These are phyloP conservation scores for Auriscalpium microsporum DNA, from an alignment of 768 basidiomycete genomes.

Conservation along the genomic window DNA sequence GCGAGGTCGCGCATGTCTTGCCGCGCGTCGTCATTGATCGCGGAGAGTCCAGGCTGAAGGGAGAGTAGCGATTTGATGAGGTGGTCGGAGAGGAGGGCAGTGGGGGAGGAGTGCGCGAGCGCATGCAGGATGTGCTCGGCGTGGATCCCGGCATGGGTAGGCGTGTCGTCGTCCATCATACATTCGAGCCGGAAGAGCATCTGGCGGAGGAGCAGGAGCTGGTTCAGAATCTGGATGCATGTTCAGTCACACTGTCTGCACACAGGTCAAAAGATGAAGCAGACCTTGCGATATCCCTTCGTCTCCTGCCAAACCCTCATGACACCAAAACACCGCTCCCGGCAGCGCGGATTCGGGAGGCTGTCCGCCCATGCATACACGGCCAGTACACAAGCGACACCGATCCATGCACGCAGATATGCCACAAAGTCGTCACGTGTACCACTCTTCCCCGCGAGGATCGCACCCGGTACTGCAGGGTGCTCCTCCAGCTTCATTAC, in stretches of 20 bases:
- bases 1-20: constrained; percentile 53
- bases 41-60: constrained; percentile 50
- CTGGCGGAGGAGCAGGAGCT: constrained; percentile 62
- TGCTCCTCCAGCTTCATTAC: constrained; percentile 36
- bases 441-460: constrained; percentile 30
- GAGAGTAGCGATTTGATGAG: constrained; percentile 51
- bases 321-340: constrained; percentile 55
- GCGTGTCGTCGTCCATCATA: constrained; percentile 58
- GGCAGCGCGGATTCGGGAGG: constrained; percentile 52
- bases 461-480: constrained; percentile 26
- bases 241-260: too few species aligned
- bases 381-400: constrained; percentile 56
- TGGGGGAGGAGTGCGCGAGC: constrained; percentile 47
- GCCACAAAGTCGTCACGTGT: constrained; percentile 53
- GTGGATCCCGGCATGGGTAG: constrained; percentile 53
- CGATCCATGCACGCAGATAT: constrained; percentile 59
- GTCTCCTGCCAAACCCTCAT: constrained; percentile 57
- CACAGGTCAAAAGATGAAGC: constrained; percentile 2
- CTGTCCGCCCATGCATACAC: constrained; percentile 80
- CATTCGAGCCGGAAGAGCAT: constrained; percentile 65
- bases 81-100: constrained; percentile 48
- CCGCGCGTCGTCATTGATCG: constrained; percentile 53
- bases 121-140: constrained; percentile 62
- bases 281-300: constrained; percentile 68
- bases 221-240: constrained; percentile 56